Evolutionary conservation across 352 stramenopile genomes (phyloP), one percentile per base, ranked within the genome.

Genomic region (Phytophthora constricta): DNA sequence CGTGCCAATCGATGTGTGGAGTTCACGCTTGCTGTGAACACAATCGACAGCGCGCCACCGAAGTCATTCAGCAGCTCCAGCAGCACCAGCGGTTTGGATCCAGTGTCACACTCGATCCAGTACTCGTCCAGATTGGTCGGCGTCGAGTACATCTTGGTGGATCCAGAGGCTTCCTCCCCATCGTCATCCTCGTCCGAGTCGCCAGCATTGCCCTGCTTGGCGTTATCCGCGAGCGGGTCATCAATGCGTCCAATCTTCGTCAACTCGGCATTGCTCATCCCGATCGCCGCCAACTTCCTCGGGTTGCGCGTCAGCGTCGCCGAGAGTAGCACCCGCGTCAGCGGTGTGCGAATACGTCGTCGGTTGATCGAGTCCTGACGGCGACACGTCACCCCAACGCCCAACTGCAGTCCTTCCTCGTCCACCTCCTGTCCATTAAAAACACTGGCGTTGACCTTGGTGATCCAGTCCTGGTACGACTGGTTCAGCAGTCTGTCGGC

Each of bases 241-340:
- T 89, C 75, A 46, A 86, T 76, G 43, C 80, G 75, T 34, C 84
- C 74, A 65, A 91, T 90, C 74, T 89, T 96, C 49, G 98, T 98
- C 61, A 98, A 75, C 62, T 98, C 96, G 4, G 97, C 97, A 79
- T 99, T 97, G 48, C 90, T 90, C 72, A 99, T 93, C 23, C 90
- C 87, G 33, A 99, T 95, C 2, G 92, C 80, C 1, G 97, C 94
- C 43, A 99, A 82, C 69, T 99, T 99, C 54, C 97, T 86, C 46
- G 97, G 97, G 86, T 99, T 98, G 22, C 91, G 91, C 51, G 97
- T 99, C 43, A 99, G 76, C 16, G 98, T 99, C 20, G 98, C 97
- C n/a, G 97, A 99, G 51, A 99, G 90, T 31, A 99, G 75, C 28
- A 99, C 86, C 57, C 98, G 93, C n/a, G 94, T 94, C 41, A 99